phyloP scores from a whole-genome alignment of 2,329 filamentous ascomycete genomes.

The Ascochyta rabiei region DNA sequence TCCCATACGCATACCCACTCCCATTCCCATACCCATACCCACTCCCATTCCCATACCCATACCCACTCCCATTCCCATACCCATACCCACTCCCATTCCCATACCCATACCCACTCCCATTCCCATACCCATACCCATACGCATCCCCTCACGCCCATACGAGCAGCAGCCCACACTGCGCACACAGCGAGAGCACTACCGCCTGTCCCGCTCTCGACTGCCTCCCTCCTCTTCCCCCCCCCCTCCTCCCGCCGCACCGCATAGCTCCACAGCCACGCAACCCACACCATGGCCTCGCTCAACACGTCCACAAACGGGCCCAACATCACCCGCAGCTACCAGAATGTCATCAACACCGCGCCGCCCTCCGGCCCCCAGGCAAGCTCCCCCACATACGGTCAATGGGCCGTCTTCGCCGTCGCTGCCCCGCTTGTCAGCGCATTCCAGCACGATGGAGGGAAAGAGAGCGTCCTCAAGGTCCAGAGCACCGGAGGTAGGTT shows the following conservation, averaged over 20 bases:
- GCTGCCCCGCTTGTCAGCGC: conserved; percentile 90
- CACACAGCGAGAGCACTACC: conserved; percentile 5
- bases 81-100: background rate
- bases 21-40: background rate
- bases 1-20: too few species aligned
- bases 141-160: background rate
- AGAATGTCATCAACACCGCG: conserved; percentile 68
- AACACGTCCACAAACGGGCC: conserved; percentile 61
- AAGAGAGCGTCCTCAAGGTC: conserved; percentile 95
- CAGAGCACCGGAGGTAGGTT: conserved; percentile 81
- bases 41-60: background rate
- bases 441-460: conserved; percentile 83
- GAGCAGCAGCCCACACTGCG: conserved; percentile 5
- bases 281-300: conserved; percentile 68
- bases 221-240: conserved; percentile 2
- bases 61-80: background rate
- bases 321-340: conserved; percentile 64
- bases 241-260: conserved; percentile 8
- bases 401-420: conserved; percentile 95
- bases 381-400: conserved; percentile 79
- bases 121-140: too few species aligned
- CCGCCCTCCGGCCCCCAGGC: conserved; percentile 62
- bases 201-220: background rate
- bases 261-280: conserved; percentile 7
- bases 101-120: too few species aligned